A percentile compares a stretch with the other conserved stretches of the same genome.
phyloP scores from a whole-genome alignment of 106 monocot genomes.

The Apostasia ramifera region DNA sequence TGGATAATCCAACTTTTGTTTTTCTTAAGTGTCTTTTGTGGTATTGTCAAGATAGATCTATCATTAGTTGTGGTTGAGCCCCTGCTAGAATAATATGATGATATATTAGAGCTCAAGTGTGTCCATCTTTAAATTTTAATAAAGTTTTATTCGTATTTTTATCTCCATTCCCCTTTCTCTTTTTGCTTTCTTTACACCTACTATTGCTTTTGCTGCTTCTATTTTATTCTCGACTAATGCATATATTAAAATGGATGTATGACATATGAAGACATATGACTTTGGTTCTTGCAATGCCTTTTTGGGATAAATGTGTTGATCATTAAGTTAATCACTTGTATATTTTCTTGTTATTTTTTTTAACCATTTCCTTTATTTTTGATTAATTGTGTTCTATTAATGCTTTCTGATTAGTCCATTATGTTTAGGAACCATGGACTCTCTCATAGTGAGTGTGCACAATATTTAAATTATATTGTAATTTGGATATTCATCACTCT shows the following conservation, averaged over 20 bases:
- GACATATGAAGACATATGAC: conserved; percentile 66
- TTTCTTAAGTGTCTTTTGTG: too few species aligned
- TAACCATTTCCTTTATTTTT: too few species aligned
- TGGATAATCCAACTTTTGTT: too few species aligned
- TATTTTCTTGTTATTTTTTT: not conserved
- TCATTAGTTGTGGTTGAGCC: conserved; percentile 87
- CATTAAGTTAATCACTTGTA: not conserved
- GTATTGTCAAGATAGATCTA: conserved; percentile 78
- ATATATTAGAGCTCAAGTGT: conserved; percentile 70
- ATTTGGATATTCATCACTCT: conserved; percentile 10
- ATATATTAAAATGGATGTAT: conserved; percentile 87
- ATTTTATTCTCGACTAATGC: conserved; percentile 1
- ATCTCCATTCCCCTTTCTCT: not conserved
- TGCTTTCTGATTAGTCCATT: conserved; percentile 12
- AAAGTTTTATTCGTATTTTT: not conserved
- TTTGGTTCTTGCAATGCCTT: conserved; percentile 73
- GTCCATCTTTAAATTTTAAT: conserved; percentile 15
- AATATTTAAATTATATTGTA: conserved; percentile 11
- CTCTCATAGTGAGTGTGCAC: conserved; percentile 78
- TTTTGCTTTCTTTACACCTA: not conserved
- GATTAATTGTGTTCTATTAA: conserved; percentile 10
- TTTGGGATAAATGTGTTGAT: conserved; percentile 81
- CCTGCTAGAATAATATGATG: conserved; percentile 63
- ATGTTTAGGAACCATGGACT: conserved; percentile 88
- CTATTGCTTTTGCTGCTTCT: too few species aligned